phyloP scores from a whole-genome alignment of 2,329 filamentous ascomycete species.

The Phyllosticta capitalensis region DNA sequence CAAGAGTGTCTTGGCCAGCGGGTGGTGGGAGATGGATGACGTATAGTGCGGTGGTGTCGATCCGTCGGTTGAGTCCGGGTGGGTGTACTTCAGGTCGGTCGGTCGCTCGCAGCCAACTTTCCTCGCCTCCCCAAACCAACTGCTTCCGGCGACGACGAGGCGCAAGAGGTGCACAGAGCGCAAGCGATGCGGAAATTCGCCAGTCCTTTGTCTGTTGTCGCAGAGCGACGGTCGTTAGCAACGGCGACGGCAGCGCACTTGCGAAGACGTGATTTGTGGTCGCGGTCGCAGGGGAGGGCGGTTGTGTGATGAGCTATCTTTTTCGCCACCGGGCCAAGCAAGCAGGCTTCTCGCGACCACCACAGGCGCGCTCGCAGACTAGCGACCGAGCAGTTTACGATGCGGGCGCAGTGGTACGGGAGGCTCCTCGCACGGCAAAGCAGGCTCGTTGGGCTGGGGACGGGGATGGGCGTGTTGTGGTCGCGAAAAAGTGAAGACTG shows the following conservation, averaged over 20 bases:
- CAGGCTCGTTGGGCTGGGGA: not conserved
- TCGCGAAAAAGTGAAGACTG: not conserved
- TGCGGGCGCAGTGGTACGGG: constrained; percentile 1
- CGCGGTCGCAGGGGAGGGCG: constrained; percentile 9
- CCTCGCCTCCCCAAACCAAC: constrained; percentile 13
- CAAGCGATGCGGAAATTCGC: not conserved
- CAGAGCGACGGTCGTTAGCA: constrained; percentile 3
- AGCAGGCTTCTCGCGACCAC: not conserved
- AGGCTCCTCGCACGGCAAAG: not conserved
- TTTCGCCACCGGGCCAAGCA: constrained; percentile 6
- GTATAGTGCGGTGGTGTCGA: constrained; percentile 21
- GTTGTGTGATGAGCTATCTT: constrained; percentile 7
- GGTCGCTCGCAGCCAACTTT: constrained; percentile 16
- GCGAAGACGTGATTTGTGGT: not conserved
- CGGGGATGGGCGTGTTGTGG: constrained; percentile 5
- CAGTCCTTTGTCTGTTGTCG: constrained; percentile 11
- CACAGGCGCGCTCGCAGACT: not conserved
- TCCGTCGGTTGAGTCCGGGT: constrained; percentile 12
- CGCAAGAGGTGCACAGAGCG: not conserved
- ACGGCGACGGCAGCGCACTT: not conserved
- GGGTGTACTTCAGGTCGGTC: constrained; percentile 2
- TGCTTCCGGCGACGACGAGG: constrained; percentile 14
- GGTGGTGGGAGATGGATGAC: constrained; percentile 27
- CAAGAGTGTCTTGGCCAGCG: constrained; percentile 21
- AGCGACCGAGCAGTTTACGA: not conserved